Evolutionary conservation across 2,329 filamentous ascomycete genomes (phyloP), one percentile per base, ranked within the genome.

Genomic region (Pseudocercospora fijiensis): DNA sequence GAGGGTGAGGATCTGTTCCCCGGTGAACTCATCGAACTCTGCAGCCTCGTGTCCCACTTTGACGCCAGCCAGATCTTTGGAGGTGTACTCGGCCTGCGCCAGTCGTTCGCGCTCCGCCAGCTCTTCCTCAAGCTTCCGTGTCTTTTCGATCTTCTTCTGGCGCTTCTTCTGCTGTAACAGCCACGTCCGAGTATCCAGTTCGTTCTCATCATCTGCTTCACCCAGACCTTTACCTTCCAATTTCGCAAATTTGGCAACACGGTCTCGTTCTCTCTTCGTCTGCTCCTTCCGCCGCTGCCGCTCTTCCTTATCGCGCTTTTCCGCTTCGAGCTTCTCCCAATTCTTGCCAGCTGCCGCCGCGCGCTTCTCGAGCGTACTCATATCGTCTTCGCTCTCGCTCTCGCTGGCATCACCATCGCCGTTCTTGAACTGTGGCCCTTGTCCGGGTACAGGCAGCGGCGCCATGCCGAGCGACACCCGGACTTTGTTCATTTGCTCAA

Each of bases 401-500:
- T 56, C 63, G 56, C 56, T 62, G 43, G 59, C 61, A 49, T 59
- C 62, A 62, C 82, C 84, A 43, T 72, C 70, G 61, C 82, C 81
- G 56, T 82, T 78, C 64, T 79, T 68, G 78, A 89, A 89, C 22
- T 81, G 76, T 2, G 85, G 86, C 60, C 85, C 86, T 63, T 83
- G 84, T 69, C 91, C 91, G 26, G 93, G 90, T 10, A 96, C 90
- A 24, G 92, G 91, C 73, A 98, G 81, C 26, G 92, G 93, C 75
- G 94, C 91, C 82, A 97, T 87, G 74, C 94, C 94, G 80, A 97
- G 87, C 57, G 92, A 91, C 72, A 89, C 84, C 73, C 94, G 92
- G 74, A 97, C 89, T 75, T 93, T 90, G 81, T 98, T 98, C 69
- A 91, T 92, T 83, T 97, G 92, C 78, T 96, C 91, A 75, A 98